Evolutionary conservation across 2,329 filamentous ascomycete genomes (phyloP).

Genomic region (Didymella lethalis): DNA sequence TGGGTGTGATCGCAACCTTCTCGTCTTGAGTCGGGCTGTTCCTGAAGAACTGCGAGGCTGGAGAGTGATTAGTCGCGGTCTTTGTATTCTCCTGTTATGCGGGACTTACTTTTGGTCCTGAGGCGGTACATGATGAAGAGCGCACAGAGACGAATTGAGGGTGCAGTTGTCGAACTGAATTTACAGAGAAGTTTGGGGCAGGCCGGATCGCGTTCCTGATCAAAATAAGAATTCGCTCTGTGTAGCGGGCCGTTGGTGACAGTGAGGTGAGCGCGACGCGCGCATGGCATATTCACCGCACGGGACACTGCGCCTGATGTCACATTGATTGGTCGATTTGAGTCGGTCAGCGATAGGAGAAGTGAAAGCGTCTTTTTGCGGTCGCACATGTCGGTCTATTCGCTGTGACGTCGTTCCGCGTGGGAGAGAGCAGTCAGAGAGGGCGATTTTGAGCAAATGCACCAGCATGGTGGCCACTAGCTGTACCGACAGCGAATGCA

Average conservation of each 20-base stretch:
- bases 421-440: not conserved
- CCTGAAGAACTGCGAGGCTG: slow-evolving; percentile 37
- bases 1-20: slow-evolving; percentile 18
- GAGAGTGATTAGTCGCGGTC: not conserved
- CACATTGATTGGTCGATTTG: not conserved
- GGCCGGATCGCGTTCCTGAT: not conserved
- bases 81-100: not conserved
- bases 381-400: not conserved
- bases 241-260: not conserved
- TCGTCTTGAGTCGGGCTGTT: slow-evolving; percentile 29
- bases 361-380: slow-evolving; percentile 3
- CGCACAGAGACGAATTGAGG: not conserved
- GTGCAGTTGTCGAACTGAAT: not conserved
- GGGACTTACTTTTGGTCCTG: slow-evolving; percentile 29
- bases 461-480: not conserved
- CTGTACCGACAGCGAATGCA: not conserved
- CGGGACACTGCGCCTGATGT: not conserved
- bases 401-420: slow-evolving; percentile 7
- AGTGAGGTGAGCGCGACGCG: slow-evolving; percentile 10
- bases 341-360: not conserved
- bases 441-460: not conserved
- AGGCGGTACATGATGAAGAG: slow-evolving; percentile 29
- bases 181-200: not conserved
- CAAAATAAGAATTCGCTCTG: not conserved
- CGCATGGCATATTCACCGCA: slow-evolving; percentile 3